phyloP scores from a whole-genome alignment of 2,329 filamentous ascomycete genomes.

The Trichoderma endophyticum region DNA sequence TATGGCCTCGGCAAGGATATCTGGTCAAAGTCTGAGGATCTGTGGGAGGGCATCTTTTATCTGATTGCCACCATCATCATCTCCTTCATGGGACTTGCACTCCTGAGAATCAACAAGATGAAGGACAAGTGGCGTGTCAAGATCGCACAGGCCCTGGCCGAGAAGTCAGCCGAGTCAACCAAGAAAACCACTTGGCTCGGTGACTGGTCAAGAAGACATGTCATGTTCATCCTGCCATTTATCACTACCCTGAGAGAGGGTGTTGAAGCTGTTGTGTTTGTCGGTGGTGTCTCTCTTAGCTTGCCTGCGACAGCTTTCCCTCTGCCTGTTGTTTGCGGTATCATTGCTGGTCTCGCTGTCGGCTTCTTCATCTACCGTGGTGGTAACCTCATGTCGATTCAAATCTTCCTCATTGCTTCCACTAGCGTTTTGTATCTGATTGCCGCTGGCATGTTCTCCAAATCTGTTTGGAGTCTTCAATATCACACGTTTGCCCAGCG shows the following conservation, averaged over 20 bases:
- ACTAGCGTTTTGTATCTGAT: slow-evolving; percentile 80
- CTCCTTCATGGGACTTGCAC: slow-evolving; percentile 66
- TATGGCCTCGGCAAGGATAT: slow-evolving; percentile 62
- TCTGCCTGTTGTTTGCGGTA: slow-evolving; percentile 64
- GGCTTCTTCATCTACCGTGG: slow-evolving; percentile 65
- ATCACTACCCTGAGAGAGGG: slow-evolving; percentile 75
- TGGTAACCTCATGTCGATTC: slow-evolving; percentile 38
- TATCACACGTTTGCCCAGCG: slow-evolving; percentile 52
- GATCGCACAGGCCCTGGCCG: slow-evolving; percentile 60
- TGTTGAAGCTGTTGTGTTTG: slow-evolving; percentile 74
- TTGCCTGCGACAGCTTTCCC: slow-evolving; percentile 68
- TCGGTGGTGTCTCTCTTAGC: slow-evolving; percentile 69
- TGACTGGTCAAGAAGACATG: slow-evolving; percentile 65
- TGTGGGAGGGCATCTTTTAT: slow-evolving; percentile 71
- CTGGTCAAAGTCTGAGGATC: slow-evolving; percentile 61
- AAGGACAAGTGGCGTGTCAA: slow-evolving; percentile 76
- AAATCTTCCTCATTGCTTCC: slow-evolving; percentile 72
- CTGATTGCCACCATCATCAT: slow-evolving; percentile 69
- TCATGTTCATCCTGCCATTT: slow-evolving; percentile 75
- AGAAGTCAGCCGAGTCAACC: slow-evolving; percentile 40
- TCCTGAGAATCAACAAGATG: slow-evolving; percentile 72
- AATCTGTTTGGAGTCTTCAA: slow-evolving; percentile 69
- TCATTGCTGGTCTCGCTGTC: slow-evolving; percentile 58
- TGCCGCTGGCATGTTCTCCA: slow-evolving; percentile 75
- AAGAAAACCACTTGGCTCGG: slow-evolving; percentile 36